Conservation (phyloP, 768 basidiomycete genomes). For the Phlebiopsis flavidoalba region DNA sequence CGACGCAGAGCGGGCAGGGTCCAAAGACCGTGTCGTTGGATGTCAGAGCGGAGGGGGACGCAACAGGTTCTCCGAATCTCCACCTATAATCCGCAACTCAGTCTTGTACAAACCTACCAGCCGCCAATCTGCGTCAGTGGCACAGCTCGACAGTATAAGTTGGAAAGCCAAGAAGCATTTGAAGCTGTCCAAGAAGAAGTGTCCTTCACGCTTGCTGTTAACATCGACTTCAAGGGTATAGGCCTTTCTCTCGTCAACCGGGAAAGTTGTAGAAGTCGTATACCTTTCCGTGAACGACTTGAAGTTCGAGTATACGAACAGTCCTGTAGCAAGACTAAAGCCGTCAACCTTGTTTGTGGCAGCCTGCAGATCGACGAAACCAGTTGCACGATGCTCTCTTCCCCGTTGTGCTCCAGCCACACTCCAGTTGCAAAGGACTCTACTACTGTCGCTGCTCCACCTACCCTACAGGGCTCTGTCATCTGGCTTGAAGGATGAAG, state of each 20-base stretch:
- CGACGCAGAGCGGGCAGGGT: conserved; percentile 45
- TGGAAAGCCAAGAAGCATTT: conserved; percentile 71
- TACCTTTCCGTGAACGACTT: conserved; percentile 78
- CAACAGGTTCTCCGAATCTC: conserved; percentile 82
- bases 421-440: conserved; percentile 79
- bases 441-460: conserved; percentile 72
- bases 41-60: conserved; percentile 85
- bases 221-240: conserved; percentile 81
- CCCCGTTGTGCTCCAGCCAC: conserved; percentile 92
- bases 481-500: conserved; percentile 92
- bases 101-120: conserved; percentile 81
- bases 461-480: conserved; percentile 84
- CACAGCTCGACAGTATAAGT: conserved; percentile 66
- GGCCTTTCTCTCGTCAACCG: conserved; percentile 91
- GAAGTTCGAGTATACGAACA: conserved; percentile 82
- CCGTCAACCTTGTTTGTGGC: conserved; percentile 77
- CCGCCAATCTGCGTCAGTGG: conserved; percentile 41
- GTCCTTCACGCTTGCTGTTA: conserved; percentile 57
- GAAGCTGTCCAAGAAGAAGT: conserved; percentile 81
- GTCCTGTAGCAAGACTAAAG: conserved; percentile 71
- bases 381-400: conserved; percentile 95
- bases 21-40: conserved; percentile 79
- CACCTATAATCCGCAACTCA: conserved; percentile 78
- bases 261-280: conserved; percentile 80
- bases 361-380: conserved; percentile 92